Evolutionary conservation across 2,329 filamentous ascomycete species (phyloP).

Genomic region (Fusarium armeniacum): DNA sequence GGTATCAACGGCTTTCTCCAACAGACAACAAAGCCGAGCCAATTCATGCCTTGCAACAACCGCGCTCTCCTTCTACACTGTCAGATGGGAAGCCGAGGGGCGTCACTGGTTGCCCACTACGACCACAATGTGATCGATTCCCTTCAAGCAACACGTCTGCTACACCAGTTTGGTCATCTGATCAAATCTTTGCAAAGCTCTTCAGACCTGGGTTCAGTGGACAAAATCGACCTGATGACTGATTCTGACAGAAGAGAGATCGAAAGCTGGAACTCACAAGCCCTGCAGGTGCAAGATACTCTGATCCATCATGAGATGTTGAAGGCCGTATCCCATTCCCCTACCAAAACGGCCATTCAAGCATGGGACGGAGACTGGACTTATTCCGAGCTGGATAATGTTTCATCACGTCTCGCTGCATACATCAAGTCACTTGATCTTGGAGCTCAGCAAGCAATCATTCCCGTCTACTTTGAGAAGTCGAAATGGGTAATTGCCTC

Average conservation of each 20-base stretch:
- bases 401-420: neutral
- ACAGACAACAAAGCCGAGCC: neutral
- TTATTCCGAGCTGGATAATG: neutral
- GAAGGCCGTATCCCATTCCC: neutral
- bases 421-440: neutral
- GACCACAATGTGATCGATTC: constrained; percentile 15
- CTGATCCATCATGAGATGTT: constrained; percentile 22
- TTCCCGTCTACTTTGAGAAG: constrained; percentile 29
- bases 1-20: neutral
- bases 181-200: neutral
- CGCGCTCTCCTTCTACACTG: constrained; percentile 18
- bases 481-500: constrained; percentile 27
- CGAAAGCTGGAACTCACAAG: constrained; percentile 12
- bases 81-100: neutral
- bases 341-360: neutral
- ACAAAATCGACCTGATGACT: neutral
- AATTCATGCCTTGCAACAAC: constrained; percentile 16
- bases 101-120: neutral
- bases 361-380: constrained; percentile 24
- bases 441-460: neutral
- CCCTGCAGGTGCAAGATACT: neutral
- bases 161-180: neutral
- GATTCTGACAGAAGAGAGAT: constrained; percentile 14
- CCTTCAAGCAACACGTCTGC: constrained; percentile 1
- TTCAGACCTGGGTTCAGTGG: accelerated